phyloP scores from a whole-genome alignment of 2,329 filamentous ascomycete genomes.

The Talaromyces sp. region DNA sequence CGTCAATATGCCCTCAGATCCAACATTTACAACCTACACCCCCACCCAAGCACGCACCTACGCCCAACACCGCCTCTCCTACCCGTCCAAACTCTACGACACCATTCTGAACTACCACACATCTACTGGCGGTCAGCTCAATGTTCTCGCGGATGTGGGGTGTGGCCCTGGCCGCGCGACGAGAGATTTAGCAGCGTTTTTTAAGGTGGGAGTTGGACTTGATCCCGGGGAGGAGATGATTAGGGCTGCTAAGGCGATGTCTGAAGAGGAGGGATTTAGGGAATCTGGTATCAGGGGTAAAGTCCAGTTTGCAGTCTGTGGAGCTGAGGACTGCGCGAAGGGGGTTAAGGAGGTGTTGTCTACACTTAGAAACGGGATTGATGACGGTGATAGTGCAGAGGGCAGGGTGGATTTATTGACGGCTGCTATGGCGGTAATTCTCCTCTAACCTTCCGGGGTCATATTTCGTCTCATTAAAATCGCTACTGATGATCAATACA shows the following conservation, averaged over 20 bases:
- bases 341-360: constrained; percentile 26
- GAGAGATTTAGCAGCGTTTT: constrained; percentile 46
- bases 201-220: constrained; percentile 47
- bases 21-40: constrained; percentile 25
- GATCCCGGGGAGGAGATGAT: constrained; percentile 57
- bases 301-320: constrained; percentile 38
- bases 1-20: constrained; percentile 14
- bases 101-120: constrained; percentile 48
- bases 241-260: constrained; percentile 35
- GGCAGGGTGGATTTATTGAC: constrained; percentile 48
- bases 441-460: not conserved
- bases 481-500: not conserved
- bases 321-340: constrained; percentile 38
- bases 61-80: constrained; percentile 48
- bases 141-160: constrained; percentile 52
- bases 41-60: constrained; percentile 29
- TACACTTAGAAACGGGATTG: constrained; percentile 2
- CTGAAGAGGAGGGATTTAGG: constrained; percentile 27
- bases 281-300: constrained; percentile 29
- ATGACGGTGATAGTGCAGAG: not conserved
- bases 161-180: constrained; percentile 55
- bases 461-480: not conserved
- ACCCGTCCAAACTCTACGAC: constrained; percentile 48
- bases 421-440: constrained; percentile 41
- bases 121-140: constrained; percentile 43